Evolutionary conservation across 768 basidiomycete species (phyloP).

Genomic region (Krasilnikovozyma curviuscula): DNA sequence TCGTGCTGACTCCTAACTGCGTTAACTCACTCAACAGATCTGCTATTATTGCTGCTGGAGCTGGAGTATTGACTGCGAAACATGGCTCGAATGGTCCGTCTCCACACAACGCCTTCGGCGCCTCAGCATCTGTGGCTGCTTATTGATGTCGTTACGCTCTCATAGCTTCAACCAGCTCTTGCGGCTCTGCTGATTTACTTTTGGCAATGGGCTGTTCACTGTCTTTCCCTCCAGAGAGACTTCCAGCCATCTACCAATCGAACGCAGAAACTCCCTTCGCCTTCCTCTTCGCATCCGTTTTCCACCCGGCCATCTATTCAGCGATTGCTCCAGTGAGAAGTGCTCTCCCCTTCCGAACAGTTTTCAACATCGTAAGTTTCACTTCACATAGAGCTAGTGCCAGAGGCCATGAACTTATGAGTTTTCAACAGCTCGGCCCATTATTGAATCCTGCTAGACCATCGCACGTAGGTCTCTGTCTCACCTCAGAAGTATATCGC

Average conservation of each 20-base stretch:
- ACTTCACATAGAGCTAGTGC: too few species aligned
- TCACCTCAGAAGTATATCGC: too few species aligned
- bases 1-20: too few species aligned
- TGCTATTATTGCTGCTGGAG: conserved; percentile 80
- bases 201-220: conserved; percentile 55
- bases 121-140: too few species aligned
- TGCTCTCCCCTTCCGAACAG: conserved; percentile 75
- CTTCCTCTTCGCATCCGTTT: conserved; percentile 85
- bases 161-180: conserved; percentile 72
- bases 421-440: too few species aligned
- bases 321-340: conserved; percentile 66
- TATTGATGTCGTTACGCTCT: too few species aligned
- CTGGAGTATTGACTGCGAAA: too few species aligned
- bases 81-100: conserved; percentile 68
- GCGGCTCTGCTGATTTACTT: conserved; percentile 83
- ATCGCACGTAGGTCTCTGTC: too few species aligned
- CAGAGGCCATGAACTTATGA: too few species aligned
- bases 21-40: too few species aligned
- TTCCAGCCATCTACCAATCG: conserved; percentile 34
- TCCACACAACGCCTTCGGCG: too few species aligned
- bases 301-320: conserved; percentile 72
- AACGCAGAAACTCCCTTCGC: conserved; percentile 39
- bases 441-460: conserved; percentile 81
- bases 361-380: conserved; percentile 94
- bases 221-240: conserved; percentile 38